Base-by-base conservation (phyloP, 768 basidiomycete species). In the Termitomyces sp. region DNA sequence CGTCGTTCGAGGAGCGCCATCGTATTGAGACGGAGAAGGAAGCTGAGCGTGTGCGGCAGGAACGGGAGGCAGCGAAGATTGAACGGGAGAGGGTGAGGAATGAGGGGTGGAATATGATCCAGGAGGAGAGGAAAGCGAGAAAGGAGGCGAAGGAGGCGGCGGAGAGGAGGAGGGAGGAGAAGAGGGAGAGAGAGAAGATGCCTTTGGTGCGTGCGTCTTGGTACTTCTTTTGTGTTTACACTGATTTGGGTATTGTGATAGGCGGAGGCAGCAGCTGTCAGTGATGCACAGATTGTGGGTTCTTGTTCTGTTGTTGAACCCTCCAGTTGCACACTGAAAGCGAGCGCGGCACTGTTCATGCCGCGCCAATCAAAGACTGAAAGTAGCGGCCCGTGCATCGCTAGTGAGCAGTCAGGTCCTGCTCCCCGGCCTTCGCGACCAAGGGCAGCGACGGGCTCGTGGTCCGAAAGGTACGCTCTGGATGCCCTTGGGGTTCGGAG, bases 1-100 rank as follows among this genome's bases (percentile, higher is more conserved):
- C 54, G 20, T 55, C 54, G 11, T 55, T 55, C 2, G 54, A 55
- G 30, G 54, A 55, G 54, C 54, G 41, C 13, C 31, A 55, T 34
- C 54, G 22, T 1, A 55, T 55, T 1, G 54, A 55, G 33, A 31
- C 8, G 30, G 54, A 55, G 30, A 31, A 6, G 16, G 54, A 55
- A n/a, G 37, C 52, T 1, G 37, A n/a, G 24, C 37, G 52, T 1
- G 18, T 41, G 37, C 37, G 52, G 31, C 31, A 18, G 1, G 54
- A 55, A 20, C 44, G 54, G 41, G 42, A 55, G 16, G 37, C 52
- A 2, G 52, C 37, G 52, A 41, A 16, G 37, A 11, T 22, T 11
- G 42, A 55, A 13, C 44, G 42, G 24, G 30, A 55, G 42, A 55
- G 31, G 20, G n/a, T n/a, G 31, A 55, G 42, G 31, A 22, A 33